These are phyloP conservation scores for Leccinum olivaceopallidum DNA, from an alignment of 768 basidiomycete species.

Conservation along the genomic window DNA sequence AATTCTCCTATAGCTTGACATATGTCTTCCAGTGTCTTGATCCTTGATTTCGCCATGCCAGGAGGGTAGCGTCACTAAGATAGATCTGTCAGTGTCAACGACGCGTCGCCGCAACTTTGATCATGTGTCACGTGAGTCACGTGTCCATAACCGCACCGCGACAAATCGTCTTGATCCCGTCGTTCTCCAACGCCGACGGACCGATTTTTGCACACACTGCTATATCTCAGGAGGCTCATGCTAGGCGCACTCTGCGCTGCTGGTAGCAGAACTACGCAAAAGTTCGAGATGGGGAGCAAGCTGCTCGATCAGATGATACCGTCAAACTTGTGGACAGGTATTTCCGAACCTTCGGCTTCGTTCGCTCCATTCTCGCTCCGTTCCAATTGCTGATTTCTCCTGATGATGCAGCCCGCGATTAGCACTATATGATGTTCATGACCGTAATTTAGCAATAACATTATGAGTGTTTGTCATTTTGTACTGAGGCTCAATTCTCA, in stretches of 20 bases:
- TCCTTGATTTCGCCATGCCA: too few species aligned
- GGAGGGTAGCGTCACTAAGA: too few species aligned
- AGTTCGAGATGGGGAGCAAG: constrained; percentile 86
- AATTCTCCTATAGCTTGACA: too few species aligned
- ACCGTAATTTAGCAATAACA: neutral
- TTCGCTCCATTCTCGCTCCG: neutral
- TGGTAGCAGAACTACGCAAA: constrained; percentile 82
- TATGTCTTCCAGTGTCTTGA: too few species aligned
- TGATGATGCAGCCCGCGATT: constrained; percentile 51
- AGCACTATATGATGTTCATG: constrained; percentile 39
- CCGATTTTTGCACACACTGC: too few species aligned
- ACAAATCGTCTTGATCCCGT: too few species aligned
- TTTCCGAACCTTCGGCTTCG: too few species aligned
- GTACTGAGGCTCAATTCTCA: constrained; percentile 3
- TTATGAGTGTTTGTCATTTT: neutral
- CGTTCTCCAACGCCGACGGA: too few species aligned
- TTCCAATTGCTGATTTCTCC: constrained; percentile 1
- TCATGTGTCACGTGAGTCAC: too few species aligned
- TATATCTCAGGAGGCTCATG: constrained; percentile 48
- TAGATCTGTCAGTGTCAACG: too few species aligned
- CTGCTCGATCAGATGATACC: constrained; percentile 82
- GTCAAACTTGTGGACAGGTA: constrained; percentile 88
- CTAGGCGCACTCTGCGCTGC: constrained; percentile 81
- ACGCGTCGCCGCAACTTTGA: too few species aligned
- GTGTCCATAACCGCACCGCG: too few species aligned